These are phyloP conservation scores for Aphanomyces cochlioides DNA, from an alignment of 352 stramenopile genomes.

Conservation along the genomic window DNA sequence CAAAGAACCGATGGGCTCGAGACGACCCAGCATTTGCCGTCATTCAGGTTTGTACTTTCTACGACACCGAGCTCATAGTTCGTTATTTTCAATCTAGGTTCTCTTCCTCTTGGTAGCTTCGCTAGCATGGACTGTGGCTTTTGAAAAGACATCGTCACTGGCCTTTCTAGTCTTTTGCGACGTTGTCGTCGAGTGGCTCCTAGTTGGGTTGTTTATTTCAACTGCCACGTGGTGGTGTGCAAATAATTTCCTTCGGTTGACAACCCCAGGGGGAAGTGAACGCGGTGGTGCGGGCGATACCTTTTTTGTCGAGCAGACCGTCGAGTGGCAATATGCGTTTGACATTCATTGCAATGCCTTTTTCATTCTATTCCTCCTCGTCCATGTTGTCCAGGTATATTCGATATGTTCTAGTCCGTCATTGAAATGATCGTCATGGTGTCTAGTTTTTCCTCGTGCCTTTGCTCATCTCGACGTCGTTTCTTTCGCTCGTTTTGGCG, in stretches of 20 bases:
- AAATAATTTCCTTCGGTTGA: constrained; percentile 63
- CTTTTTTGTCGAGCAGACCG: constrained; percentile 93
- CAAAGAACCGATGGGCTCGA: constrained; percentile 98
- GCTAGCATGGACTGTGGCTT: constrained; percentile 74
- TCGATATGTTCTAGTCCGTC: constrained; percentile 29
- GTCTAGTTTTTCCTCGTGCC: constrained; percentile 94
- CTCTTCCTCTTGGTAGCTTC: constrained; percentile 45
- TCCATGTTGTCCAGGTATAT: constrained; percentile 89
- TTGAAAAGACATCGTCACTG: constrained; percentile 55
- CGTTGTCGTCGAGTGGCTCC: constrained; percentile 78
- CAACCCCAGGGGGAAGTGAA: neutral
- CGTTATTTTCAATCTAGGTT: constrained; percentile 31
- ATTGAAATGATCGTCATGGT: constrained; percentile 33
- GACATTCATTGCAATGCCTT: constrained; percentile 99
- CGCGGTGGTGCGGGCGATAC: constrained; percentile 41
- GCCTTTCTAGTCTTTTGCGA: constrained; percentile 70
- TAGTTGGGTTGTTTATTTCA: constrained; percentile 62
- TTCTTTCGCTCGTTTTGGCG: constrained; percentile 85
- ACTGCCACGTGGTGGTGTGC: constrained; percentile 70
- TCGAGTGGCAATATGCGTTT: constrained; percentile 99
- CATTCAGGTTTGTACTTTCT: constrained; percentile 91
- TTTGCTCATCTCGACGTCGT: constrained; percentile 86
- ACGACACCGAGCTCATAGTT: constrained; percentile 34
- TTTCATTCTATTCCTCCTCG: constrained; percentile 94
- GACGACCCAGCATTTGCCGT: constrained; percentile 97